These are phyloP conservation scores for Pyrenula massariospora DNA, from an alignment of 495 filamentous ascomycete genomes.

Conservation along the genomic window DNA sequence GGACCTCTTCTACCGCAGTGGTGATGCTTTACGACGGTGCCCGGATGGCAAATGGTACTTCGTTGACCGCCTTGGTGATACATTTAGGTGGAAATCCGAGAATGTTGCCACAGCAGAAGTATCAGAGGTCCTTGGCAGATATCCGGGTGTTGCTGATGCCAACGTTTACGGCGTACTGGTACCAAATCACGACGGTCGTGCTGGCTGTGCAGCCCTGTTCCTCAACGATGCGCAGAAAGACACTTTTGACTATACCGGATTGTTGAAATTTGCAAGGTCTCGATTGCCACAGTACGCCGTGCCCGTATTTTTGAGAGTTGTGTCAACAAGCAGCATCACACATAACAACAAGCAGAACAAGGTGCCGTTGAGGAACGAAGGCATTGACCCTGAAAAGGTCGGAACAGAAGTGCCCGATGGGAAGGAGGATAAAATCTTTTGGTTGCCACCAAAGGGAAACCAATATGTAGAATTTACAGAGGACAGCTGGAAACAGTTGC, in stretches of 20 bases:
- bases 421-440: slow-evolving; percentile 38
- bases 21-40: slow-evolving; percentile 56
- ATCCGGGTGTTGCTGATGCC: slow-evolving; percentile 57
- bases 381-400: slow-evolving; percentile 44
- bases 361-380: slow-evolving; percentile 57
- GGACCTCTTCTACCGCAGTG: slow-evolving; percentile 64
- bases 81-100: slow-evolving; percentile 75
- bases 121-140: slow-evolving; percentile 51
- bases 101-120: slow-evolving; percentile 77
- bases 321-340: slow-evolving; percentile 45
- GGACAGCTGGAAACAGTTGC: slow-evolving; percentile 45
- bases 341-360: slow-evolving; percentile 86
- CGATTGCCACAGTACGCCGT: slow-evolving; percentile 65
- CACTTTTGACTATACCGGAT: slow-evolving; percentile 38
- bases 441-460: slow-evolving; percentile 39
- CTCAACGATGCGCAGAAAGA: slow-evolving; percentile 23
- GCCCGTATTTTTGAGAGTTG: slow-evolving; percentile 59
- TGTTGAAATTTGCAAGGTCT: slow-evolving; percentile 39
- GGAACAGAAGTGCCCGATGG: slow-evolving; percentile 37
- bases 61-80: slow-evolving; percentile 66
- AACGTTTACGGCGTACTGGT: slow-evolving; percentile 70
- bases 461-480: slow-evolving; percentile 46
- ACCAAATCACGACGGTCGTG: slow-evolving; percentile 60
- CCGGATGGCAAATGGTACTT: slow-evolving; percentile 70
- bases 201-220: slow-evolving; percentile 52